Evolutionary conservation across 139 green algal species (phyloP).

Genomic region (Volvox africanus): DNA sequence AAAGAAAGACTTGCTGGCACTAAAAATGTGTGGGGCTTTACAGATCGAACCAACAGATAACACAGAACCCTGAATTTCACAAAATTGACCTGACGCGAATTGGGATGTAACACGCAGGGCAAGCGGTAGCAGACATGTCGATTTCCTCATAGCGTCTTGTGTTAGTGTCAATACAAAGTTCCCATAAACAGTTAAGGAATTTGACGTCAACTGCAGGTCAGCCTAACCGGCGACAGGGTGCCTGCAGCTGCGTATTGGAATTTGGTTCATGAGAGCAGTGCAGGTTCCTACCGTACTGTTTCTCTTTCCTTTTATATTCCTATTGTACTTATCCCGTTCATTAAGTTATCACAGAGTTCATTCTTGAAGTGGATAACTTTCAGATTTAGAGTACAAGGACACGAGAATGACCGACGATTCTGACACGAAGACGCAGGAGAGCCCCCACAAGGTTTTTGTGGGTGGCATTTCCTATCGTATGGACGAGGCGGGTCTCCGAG

Average conservation of each 20-base stretch:
- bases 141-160: background rate
- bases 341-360: no score
- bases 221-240: no score
- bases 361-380: no score
- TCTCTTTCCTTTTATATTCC: no score
- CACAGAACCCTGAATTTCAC: background rate
- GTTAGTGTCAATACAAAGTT: no score
- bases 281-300: no score
- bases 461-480: slow-evolving; percentile 76
- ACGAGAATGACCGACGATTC: slow-evolving; percentile 28
- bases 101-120: background rate
- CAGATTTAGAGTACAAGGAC: background rate
- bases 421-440: background rate
- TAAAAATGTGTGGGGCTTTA: background rate
- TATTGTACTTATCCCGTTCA: no score
- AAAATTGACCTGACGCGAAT: background rate
- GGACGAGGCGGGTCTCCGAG: slow-evolving; percentile 65
- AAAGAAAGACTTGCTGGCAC: background rate
- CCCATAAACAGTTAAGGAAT: no score
- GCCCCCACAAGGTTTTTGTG: slow-evolving; percentile 71
- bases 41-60: background rate
- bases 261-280: no score
- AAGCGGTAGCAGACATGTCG: background rate
- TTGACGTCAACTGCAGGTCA: no score
- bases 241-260: no score